These are phyloP conservation scores for Chalciporus sphaerocephalus DNA, from an alignment of 768 basidiomycete genomes.

Conservation along the genomic window DNA sequence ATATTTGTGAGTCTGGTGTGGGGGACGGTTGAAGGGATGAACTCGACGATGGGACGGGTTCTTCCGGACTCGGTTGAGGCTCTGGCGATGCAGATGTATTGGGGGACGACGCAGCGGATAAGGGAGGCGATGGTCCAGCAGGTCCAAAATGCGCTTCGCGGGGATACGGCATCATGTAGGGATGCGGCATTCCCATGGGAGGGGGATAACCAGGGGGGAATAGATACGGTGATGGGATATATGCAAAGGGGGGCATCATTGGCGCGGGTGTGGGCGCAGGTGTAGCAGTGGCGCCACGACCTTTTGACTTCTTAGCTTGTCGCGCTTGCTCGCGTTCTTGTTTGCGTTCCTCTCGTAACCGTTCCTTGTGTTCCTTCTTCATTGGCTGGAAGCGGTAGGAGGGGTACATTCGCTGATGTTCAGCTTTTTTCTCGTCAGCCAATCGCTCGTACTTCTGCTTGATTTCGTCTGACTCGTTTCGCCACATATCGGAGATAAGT, in stretches of 20 bases:
- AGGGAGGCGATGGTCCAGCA: conserved; percentile 49
- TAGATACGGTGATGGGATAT: background rate
- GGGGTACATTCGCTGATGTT: conserved; percentile 50
- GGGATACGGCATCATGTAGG: conserved; percentile 22
- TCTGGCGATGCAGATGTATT: conserved; percentile 21
- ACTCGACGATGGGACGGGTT: conserved; percentile 13
- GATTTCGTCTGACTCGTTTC: conserved; percentile 43
- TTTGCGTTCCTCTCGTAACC: conserved; percentile 38
- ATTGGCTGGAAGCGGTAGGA: conserved; percentile 54
- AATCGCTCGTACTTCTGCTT: conserved; percentile 48
- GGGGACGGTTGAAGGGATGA: conserved; percentile 8
- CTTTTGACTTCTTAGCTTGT: conserved; percentile 20
- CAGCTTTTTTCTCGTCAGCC: conserved; percentile 50
- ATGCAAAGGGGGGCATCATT: conserved; percentile 1
- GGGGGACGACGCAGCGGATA: conserved; percentile 50
- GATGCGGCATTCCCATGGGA: conserved; percentile 12
- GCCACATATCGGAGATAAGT: conserved; percentile 63
- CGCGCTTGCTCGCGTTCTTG: conserved; percentile 37
- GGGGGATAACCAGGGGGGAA: conserved; percentile 5
- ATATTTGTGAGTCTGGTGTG: conserved; percentile 15
- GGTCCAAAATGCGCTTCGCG: conserved; percentile 29
- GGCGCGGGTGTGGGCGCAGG: conserved; percentile 5
- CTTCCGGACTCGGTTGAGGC: conserved; percentile 8
- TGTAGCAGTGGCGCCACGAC: conserved; percentile 17
- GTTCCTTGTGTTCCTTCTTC: conserved; percentile 49